Percentiles rank a stretch among this genome's conserved stretches.
These are phyloP conservation scores for Aeschynomene evenia DNA, from an alignment of 306 rosid species.

Conservation along the genomic window DNA sequence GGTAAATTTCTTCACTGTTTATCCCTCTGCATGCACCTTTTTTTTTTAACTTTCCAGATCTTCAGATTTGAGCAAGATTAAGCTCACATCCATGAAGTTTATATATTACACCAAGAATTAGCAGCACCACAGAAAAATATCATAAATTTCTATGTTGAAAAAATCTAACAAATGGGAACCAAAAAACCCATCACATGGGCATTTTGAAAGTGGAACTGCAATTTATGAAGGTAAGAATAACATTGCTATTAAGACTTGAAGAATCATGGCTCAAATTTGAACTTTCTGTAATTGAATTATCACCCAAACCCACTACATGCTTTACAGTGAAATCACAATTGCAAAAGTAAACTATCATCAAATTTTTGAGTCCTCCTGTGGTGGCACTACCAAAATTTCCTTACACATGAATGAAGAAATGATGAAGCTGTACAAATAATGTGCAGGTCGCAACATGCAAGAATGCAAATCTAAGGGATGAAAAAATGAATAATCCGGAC, in stretches of 20 bases:
- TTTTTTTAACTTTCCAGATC: too few relatives aligned
- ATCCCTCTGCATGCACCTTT: not conserved
- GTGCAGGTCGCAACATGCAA: slow-evolving; percentile 66
- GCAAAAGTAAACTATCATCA: slow-evolving; percentile 31
- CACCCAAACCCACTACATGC: slow-evolving; percentile 57
- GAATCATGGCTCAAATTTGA: slow-evolving; percentile 25
- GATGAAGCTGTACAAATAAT: slow-evolving; percentile 96
- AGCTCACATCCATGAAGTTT: not conserved
- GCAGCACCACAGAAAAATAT: not conserved
- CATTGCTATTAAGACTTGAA: not conserved
- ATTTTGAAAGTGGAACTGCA: not conserved
- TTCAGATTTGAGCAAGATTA: not conserved
- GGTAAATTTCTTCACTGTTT: not conserved
- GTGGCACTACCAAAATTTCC: slow-evolving; percentile 88
- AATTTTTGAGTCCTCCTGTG: slow-evolving; percentile 44
- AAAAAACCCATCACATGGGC: not conserved
- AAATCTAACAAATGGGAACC: not conserved
- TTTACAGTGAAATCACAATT: slow-evolving; percentile 44
- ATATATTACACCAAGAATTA: not conserved
- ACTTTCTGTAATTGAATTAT: slow-evolving; percentile 42
- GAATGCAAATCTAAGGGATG: slow-evolving; percentile 59
- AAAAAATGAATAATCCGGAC: slow-evolving; percentile 50
- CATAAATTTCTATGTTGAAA: not conserved
- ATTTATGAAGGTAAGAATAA: not conserved
- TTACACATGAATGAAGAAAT: slow-evolving; percentile 95